phyloP scores from a whole-genome alignment of 1,284 basidiomycete genomes.

The Mycosarcoma maydis region DNA sequence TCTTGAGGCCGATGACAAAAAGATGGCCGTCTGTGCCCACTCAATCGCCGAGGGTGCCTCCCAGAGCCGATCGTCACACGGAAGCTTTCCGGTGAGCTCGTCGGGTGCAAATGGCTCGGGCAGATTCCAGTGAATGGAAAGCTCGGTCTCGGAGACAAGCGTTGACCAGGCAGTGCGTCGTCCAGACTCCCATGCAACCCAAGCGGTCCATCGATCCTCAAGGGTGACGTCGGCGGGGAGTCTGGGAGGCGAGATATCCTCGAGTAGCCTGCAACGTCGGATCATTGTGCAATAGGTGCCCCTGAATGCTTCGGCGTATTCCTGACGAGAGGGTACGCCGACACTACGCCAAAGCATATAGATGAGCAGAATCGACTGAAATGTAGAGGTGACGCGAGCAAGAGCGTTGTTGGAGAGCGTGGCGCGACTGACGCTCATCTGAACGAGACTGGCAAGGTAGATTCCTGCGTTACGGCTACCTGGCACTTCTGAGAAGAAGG shows the following conservation, averaged over 20 bases:
- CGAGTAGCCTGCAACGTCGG: constrained; percentile 18
- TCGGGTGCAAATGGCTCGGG: constrained; percentile 14
- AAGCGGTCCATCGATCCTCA: constrained; percentile 20
- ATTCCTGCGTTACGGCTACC: constrained; percentile 18
- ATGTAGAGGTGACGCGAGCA: constrained; percentile 13
- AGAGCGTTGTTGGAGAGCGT: constrained; percentile 4
- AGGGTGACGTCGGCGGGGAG: constrained; percentile 5
- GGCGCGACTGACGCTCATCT: constrained; percentile 12
- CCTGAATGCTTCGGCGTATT: constrained; percentile 25
- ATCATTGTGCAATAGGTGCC: constrained; percentile 22
- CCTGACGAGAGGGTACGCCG: constrained; percentile 18
- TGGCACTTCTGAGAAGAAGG: constrained; percentile 25
- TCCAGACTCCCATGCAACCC: constrained; percentile 14
- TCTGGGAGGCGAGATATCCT: constrained; percentile 16
- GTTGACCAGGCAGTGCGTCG: constrained; percentile 20
- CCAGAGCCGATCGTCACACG: constrained; percentile 18
- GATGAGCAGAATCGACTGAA: constrained; percentile 18
- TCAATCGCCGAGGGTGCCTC: constrained; percentile 15
- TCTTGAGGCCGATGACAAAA: not conserved
- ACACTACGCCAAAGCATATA: constrained; percentile 23
- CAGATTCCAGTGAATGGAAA: constrained; percentile 18
- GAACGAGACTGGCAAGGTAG: constrained; percentile 14
- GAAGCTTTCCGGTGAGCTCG: constrained; percentile 19
- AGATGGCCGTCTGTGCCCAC: constrained; percentile 16
- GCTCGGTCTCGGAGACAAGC: constrained; percentile 21